Base-by-base conservation (phyloP, 805 yeast genomes). In the Kregervanrija pseudodelftensis region DNA sequence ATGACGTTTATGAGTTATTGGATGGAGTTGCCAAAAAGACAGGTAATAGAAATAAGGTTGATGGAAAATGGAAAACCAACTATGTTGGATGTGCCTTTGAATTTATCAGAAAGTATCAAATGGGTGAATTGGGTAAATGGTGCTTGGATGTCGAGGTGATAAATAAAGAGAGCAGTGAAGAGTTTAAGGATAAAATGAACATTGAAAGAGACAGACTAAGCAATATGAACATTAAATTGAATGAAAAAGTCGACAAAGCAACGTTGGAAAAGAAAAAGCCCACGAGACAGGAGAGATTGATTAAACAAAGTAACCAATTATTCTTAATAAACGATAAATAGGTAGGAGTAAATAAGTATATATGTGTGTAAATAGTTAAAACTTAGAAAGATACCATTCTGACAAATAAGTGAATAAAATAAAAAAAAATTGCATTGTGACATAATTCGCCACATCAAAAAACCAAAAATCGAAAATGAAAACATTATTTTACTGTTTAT, bases 61-160 rank as follows among this genome's bases (percentile, higher is more conserved):
- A 70, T 9, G 63, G 64, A 10, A 58, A 61, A 41, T 44, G 49
- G 40, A 58, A 52, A 17, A 72, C 63, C 44, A 81, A 79, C 57
- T 79, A 80, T 44, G 59, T 65, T 15, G 85, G 84, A 1, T 72
- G 78, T 40, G 88, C 95, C 0, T 63, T 76, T 3, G 75, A 73
- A 50, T 77, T 89, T 80, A 63, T 81, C 2, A 77, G 77, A 47
- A 58, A 70, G 30, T 81, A 84, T 79, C 70, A 76, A 46, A 78
- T 72, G 47, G 86, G 87, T 1, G 70, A 69, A 43, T 66, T 60
- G 12, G 68, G 68, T 1, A 58, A 54, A 42, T 49, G 61, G 22
- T 53, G 59, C 41, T 55, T 62, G 47, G 67, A 72, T 49, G 48
- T 50, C 17, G 49, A 37, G 3, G 46, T 41, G 9, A 42, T 53